Base-by-base conservation (phyloP, 805 yeast genomes). In the Zygoascus ofunaensis region DNA sequence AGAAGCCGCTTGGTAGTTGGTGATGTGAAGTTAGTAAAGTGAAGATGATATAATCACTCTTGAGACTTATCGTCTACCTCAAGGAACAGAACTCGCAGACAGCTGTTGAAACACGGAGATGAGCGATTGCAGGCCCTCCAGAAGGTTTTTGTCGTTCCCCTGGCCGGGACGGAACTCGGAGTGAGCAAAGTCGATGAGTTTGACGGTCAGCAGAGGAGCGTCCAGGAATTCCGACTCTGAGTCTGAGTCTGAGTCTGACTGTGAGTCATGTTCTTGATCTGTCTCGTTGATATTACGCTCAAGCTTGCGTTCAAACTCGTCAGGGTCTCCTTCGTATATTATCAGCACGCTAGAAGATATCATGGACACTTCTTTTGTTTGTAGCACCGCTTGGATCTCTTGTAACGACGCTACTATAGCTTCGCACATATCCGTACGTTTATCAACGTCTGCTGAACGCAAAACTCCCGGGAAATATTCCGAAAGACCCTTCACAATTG, bases 171-270 rank as follows among this genome's bases (percentile, higher is more conserved):
- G 70, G 47, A 74, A 64, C 49, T 66, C 73, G 0, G 96, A 76
- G 59, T 92, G 97, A 1, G 97, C 97, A 68, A 92, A 87, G 62
- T 92, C 98, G 4, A 92, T 87, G 40, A 89, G 55, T 33, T 77
- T 72, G 42, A 87, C 64, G 4, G 75, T 64, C 48, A 89, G 80
- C 40, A 85, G 58, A 0, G 72, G 67, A 1, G 60, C n/a, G 21
- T 26, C 41, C 24, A 44, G 54, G 7, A 45, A 51, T 5, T 52
- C 56, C 10, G 48, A 55, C 14, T 47, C 57, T 21, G 49, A 53
- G 24, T 46, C 50, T 3, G 36, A 47, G 12, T 45, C 57, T 7
- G 35, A 43, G 2, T 49, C 57, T 8, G 7, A 7, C 10, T 7
- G 12, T 12, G 12, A 7, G 5, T 51, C 51, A 38, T 55, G 58